Base-by-base conservation (phyloP, 192 early-diverging fungal genomes). In the Gryganskiella cystojenkinii region DNA sequence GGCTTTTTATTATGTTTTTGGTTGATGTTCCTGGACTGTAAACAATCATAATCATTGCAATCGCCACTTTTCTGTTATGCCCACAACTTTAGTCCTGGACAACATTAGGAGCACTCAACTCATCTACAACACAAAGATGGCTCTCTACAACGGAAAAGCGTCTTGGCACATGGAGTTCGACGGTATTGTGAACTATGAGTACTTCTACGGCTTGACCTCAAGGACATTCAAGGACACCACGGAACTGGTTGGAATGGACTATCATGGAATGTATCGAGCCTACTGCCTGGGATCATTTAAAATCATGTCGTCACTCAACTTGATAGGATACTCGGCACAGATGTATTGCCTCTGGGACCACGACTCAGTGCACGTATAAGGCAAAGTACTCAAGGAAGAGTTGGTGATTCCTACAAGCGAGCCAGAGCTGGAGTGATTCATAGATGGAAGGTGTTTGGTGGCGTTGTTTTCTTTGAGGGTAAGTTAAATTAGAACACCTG, bases 291-390 rank as follows among this genome's bases (percentile, higher is more conserved):
- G 49, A 7, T 50, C 49, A 3, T 50, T 50, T 25, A 50, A 50
- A 25, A 50, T 50, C 17, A 25, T 50, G 49, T 50, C 49, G 49
- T 40, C 37, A n/a, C n/a, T n/a, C n/a, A n/a, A n/a, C n/a, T n/a
- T n/a, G n/a, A 44, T 47, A 66, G 64, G 69, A 27, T 71, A 63
- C 19, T 71, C 69, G 5, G 61, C 61, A 61, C 69, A 63, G 37
- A 15, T 63, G 45, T 71, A 71, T 63, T 57, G 54, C 50, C 59
- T 71, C 22, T 71, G 60, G 60, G 60, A 61, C 31, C 56, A 61
- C 24, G 67, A 61, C 1, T 70, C 52, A n/a, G 59, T 56, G 14
- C 59, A 61, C 61, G 59, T 70, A 17, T 70, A 52, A 56, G 67
- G 52, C 15, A 61, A 46, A 33, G 67, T 56, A 15, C 43, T 70